phyloP scores from a whole-genome alignment of 352 stramenopile genomes.

The Pythium apleroticum region DNA sequence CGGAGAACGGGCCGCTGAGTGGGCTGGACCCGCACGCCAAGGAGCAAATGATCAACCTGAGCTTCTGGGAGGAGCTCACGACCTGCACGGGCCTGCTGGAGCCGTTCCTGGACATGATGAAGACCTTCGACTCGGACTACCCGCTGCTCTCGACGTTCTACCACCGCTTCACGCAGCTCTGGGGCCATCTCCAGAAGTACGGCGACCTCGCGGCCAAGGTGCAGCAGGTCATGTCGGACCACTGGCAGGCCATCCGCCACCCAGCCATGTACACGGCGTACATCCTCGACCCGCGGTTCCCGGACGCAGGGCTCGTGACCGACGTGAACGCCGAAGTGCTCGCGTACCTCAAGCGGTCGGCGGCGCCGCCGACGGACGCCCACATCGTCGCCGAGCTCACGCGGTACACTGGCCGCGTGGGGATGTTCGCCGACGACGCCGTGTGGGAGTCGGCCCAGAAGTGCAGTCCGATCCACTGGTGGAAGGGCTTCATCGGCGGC shows the following conservation, averaged over 20 bases:
- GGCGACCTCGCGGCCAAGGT: slow-evolving; percentile 44
- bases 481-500: slow-evolving; percentile 77
- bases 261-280: slow-evolving; percentile 77
- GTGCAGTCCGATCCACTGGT: slow-evolving; percentile 71
- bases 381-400: slow-evolving; percentile 67
- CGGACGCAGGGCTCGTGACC: slow-evolving; percentile 45
- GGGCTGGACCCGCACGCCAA: slow-evolving; percentile 36
- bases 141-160: slow-evolving; percentile 72
- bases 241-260: slow-evolving; percentile 63
- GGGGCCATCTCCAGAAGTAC: slow-evolving; percentile 63
- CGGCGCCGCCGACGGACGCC: slow-evolving; percentile 39
- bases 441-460: slow-evolving; percentile 77
- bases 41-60: slow-evolving; percentile 44
- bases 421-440: slow-evolving; percentile 70
- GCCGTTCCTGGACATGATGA: slow-evolving; percentile 70
- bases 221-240: slow-evolving; percentile 53
- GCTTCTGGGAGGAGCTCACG: slow-evolving; percentile 58
- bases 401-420: slow-evolving; percentile 55
- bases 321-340: slow-evolving; percentile 63
- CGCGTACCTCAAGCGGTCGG: slow-evolving; percentile 54
- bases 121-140: slow-evolving; percentile 62
- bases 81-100: slow-evolving; percentile 56
- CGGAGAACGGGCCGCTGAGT: slow-evolving; percentile 45
- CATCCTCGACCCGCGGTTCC: slow-evolving; percentile 72
- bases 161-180: slow-evolving; percentile 67